These are phyloP conservation scores for Colletotrichum shisoi DNA, from an alignment of 2,329 filamentous ascomycete species.

Conservation along the genomic window DNA sequence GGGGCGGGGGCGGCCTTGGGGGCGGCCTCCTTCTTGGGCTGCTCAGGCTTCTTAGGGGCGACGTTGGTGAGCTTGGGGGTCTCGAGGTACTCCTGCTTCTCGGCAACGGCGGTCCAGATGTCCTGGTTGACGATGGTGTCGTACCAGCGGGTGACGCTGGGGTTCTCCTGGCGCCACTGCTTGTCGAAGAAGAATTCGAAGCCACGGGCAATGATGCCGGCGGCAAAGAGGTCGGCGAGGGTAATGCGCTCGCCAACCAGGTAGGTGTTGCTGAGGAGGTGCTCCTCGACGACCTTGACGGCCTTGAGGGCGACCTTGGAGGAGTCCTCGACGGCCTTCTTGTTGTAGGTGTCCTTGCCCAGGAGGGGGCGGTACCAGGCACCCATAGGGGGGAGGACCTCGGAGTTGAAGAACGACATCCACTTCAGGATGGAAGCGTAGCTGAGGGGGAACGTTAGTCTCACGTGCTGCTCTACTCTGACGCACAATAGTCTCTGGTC, in stretches of 20 bases:
- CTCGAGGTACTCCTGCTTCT: constrained; percentile 80
- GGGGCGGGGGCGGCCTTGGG: constrained; percentile 53
- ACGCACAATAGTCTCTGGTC: constrained; percentile 9
- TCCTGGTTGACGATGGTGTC: constrained; percentile 92
- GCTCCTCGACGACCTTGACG: constrained; percentile 78
- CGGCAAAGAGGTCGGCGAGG: constrained; percentile 89
- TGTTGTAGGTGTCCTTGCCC: constrained; percentile 89
- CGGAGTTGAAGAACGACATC: constrained; percentile 95
- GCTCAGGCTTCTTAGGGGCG: constrained; percentile 80
- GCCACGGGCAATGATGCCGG: constrained; percentile 80
- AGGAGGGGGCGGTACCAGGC: constrained; percentile 87
- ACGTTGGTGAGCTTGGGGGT: constrained; percentile 76
- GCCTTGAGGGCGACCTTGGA: constrained; percentile 73
- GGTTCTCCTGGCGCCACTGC: constrained; percentile 82
- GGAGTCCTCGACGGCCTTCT: constrained; percentile 89
- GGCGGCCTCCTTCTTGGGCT: constrained; percentile 68
- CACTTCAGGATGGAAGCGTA: constrained; percentile 97
- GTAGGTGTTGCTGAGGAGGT: constrained; percentile 93
- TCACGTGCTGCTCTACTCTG: constrained; percentile 10
- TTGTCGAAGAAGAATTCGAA: constrained; percentile 96
- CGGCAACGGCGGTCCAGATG: constrained; percentile 82
- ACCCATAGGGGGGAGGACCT: constrained; percentile 77
- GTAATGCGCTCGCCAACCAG: constrained; percentile 97
- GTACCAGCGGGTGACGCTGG: constrained; percentile 92
- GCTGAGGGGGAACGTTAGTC: constrained; percentile 51